phyloP scores from a whole-genome alignment of 192 early-diverging fungal species.

The Geosiphon pyriformis region DNA sequence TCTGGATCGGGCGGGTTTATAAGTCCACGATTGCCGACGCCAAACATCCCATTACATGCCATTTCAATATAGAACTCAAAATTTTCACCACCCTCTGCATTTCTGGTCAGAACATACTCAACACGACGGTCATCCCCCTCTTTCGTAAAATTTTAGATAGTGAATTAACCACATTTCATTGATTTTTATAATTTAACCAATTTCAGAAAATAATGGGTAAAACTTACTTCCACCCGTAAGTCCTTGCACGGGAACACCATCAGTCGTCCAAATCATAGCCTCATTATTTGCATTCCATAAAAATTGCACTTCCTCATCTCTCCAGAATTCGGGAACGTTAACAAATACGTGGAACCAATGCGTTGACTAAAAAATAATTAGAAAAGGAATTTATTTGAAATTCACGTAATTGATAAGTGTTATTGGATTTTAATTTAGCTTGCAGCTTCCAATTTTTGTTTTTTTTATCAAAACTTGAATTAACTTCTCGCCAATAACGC shows the following conservation, averaged over 20 bases:
- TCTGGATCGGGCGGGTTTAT: slow-evolving; percentile 68
- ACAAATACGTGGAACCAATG: slow-evolving; percentile 72
- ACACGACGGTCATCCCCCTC: slow-evolving; percentile 44
- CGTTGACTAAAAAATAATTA: slow-evolving; percentile 47
- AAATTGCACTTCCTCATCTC: slow-evolving; percentile 74
- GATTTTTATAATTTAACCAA: too few relatives aligned
- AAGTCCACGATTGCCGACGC: slow-evolving; percentile 56
- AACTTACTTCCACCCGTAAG: slow-evolving; percentile 78
- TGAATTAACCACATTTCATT: too few relatives aligned
- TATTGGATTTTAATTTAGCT: too few relatives aligned
- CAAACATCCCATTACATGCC: slow-evolving; percentile 92
- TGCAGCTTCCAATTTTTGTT: slow-evolving; percentile 49
- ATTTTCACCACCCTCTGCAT: slow-evolving; percentile 45
- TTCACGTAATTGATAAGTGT: too few relatives aligned
- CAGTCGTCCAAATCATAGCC: slow-evolving; percentile 81
- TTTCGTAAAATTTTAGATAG: too few relatives aligned
- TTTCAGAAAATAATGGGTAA: too few relatives aligned
- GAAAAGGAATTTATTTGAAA: too few relatives aligned
- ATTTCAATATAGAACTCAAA: slow-evolving; percentile 83
- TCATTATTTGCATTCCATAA: slow-evolving; percentile 86
- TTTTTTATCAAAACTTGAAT: too few relatives aligned
- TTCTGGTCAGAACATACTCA: slow-evolving; percentile 46
- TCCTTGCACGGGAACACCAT: slow-evolving; percentile 80
- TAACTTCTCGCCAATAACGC: background rate
- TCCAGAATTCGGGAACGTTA: slow-evolving; percentile 63